Evolutionary conservation across 805 yeast species (phyloP).

Genomic region (Torulaspora delbrueckii): DNA sequence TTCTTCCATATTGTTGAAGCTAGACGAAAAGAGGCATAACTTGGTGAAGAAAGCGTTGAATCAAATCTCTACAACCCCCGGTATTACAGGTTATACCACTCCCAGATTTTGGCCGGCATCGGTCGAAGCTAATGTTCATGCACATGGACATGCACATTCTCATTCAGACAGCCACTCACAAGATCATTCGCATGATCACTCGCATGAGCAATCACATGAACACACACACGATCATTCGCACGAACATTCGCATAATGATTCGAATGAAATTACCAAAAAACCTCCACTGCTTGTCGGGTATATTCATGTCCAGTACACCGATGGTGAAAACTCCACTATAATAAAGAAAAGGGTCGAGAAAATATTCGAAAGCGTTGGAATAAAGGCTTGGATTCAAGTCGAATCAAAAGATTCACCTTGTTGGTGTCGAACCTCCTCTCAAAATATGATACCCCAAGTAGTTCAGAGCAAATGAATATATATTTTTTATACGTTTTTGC

Average conservation of each 20-base stretch:
- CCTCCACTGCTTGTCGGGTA: slow-evolving; percentile 59
- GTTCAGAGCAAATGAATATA: slow-evolving; percentile 8
- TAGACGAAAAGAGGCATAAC: slow-evolving; percentile 56
- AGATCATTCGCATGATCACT: slow-evolving; percentile 37
- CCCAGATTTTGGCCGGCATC: slow-evolving; percentile 86
- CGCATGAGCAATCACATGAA: slow-evolving; percentile 26
- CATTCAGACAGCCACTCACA: slow-evolving; percentile 39
- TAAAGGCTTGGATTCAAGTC: slow-evolving; percentile 59
- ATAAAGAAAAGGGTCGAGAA: slow-evolving; percentile 58
- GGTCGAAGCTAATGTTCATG: slow-evolving; percentile 24
- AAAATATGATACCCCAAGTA: slow-evolving; percentile 8
- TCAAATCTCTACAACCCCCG: slow-evolving; percentile 65
- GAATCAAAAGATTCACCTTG: slow-evolving; percentile 60
- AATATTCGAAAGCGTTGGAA: slow-evolving; percentile 45
- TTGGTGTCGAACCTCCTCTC: slow-evolving; percentile 53
- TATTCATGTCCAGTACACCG: slow-evolving; percentile 68
- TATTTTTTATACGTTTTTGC: background rate
- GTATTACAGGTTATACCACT: slow-evolving; percentile 77
- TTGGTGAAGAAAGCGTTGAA: slow-evolving; percentile 58
- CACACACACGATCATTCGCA: slow-evolving; percentile 28
- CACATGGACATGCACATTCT: slow-evolving; percentile 29
- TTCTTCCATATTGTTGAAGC: slow-evolving; percentile 57
- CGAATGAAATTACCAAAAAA: slow-evolving; percentile 17
- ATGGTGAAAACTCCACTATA: slow-evolving; percentile 59
- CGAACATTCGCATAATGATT: slow-evolving; percentile 4